Evolutionary conservation across 1,284 basidiomycete genomes (phyloP), one percentile per base, ranked within the genome.

Genomic region (Leccinum brunneo-olivaceum): DNA sequence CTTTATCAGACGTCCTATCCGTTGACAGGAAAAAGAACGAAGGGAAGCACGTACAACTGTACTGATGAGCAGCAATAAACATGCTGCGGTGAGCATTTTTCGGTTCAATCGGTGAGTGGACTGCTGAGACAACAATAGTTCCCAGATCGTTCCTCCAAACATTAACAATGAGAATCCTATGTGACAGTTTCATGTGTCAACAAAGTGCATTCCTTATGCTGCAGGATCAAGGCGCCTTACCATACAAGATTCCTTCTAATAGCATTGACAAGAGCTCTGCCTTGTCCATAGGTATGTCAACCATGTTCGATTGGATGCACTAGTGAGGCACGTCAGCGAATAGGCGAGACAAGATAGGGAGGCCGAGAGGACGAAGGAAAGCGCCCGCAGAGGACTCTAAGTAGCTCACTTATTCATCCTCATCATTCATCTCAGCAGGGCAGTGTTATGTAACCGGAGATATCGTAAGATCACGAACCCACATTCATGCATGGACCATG

Each of bases 131-230:
- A 36, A 36, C 15, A 43, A 30, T 5, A 43, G 16, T 5, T 21
- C 20, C 34, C 34, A 30, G 27, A 24, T 11, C 12, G 41, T 43
- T 9, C 34, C 41, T 9, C 41, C 34, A 16, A 30, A 43, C 34
- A 36, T 43, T 2, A 43, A 19, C n/a, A 43, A 12, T 11, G 41
- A 43, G 16, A 43, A 43, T 12, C 41, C 41, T 36, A n/a, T n/a
- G n/a, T n/a, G n/a, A n/a, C n/a, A n/a, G 16, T 2, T 5, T 5
- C n/a, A 32, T 30, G 5, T 7, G 12, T 24, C 12, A 16, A 25
- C 6, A 18, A 21, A 28, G 15, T 15, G 14, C 14, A 1, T 20
- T 20, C 14, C 7, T 14, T 14, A 15, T 15, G 6, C 9, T 39
- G 8, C 8, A 15, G 11, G 1, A 6, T 19, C 4, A 6, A 14